These are phyloP conservation scores for Populus davidiana DNA, from an alignment of 345 rosid genomes.

Conservation along the genomic window DNA sequence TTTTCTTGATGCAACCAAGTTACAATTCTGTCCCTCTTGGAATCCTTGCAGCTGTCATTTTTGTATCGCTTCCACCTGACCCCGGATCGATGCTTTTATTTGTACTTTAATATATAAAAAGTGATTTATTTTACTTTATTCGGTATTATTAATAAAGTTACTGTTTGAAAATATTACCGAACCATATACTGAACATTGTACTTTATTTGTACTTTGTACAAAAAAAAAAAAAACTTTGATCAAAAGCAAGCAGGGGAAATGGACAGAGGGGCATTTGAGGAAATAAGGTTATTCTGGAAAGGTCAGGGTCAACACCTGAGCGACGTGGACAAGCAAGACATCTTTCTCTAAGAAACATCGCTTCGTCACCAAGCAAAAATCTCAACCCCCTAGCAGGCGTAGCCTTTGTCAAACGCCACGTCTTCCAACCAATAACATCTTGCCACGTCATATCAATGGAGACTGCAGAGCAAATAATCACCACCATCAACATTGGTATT, in stretches of 20 bases:
- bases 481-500: no score
- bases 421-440: slow-evolving; percentile 1
- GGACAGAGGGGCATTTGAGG: not conserved
- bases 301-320: not conserved
- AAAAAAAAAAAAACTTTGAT: no score
- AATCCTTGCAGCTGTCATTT: no score
- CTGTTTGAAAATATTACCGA: no score
- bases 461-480: not conserved
- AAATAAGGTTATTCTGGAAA: slow-evolving; percentile 3
- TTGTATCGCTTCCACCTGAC: no score
- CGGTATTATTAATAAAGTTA: no score
- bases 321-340: slow-evolving; percentile 2
- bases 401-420: not conserved
- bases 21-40: not conserved
- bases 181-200: no score
- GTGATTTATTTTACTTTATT: no score
- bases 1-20: not conserved
- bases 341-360: not conserved
- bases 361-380: slow-evolving; percentile 1
- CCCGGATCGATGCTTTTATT: no score
- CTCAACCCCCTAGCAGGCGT: not conserved
- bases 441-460: not conserved
- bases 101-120: no score
- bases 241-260: no score
- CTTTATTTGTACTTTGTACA: no score